phyloP scores from a whole-genome alignment of 805 yeast species.

The Teunomyces panamensis region DNA sequence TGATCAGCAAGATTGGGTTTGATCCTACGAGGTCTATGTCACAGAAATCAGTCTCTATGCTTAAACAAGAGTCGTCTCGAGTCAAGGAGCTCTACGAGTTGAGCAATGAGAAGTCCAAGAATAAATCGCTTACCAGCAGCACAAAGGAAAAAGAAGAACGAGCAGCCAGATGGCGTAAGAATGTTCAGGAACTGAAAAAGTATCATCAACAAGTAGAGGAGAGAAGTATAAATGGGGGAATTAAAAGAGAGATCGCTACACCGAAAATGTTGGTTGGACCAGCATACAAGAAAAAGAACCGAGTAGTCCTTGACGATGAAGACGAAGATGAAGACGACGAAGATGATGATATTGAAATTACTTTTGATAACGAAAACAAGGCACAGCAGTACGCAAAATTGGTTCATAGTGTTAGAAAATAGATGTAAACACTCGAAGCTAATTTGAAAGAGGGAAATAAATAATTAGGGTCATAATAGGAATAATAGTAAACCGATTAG shows the following conservation, averaged over 20 bases:
- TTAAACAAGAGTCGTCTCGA: constrained; percentile 4
- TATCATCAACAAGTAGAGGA: constrained; percentile 12
- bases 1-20: constrained; percentile 46
- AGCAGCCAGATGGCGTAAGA: constrained; percentile 23
- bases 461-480: too few species aligned
- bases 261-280: neutral
- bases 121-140: constrained; percentile 15
- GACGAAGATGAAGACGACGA: constrained; percentile 9
- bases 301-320: constrained; percentile 7
- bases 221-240: constrained; percentile 8
- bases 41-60: neutral
- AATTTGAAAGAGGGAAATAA: too few species aligned
- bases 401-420: neutral
- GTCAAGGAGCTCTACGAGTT: constrained; percentile 23
- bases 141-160: constrained; percentile 14
- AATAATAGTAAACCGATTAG: too few species aligned
- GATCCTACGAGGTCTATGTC: constrained; percentile 42
- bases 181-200: constrained; percentile 15
- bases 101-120: constrained; percentile 15
- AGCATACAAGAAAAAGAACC: constrained; percentile 1
- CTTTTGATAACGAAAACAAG: constrained; percentile 24
- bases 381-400: constrained; percentile 5
- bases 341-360: constrained; percentile 30
- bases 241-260: neutral
- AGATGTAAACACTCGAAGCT: neutral